A percentile compares a stretch with the other conserved stretches of the same genome.
Evolutionary conservation across 495 filamentous ascomycete genomes (phyloP).

Genomic region (Eremomyces bilateralis): DNA sequence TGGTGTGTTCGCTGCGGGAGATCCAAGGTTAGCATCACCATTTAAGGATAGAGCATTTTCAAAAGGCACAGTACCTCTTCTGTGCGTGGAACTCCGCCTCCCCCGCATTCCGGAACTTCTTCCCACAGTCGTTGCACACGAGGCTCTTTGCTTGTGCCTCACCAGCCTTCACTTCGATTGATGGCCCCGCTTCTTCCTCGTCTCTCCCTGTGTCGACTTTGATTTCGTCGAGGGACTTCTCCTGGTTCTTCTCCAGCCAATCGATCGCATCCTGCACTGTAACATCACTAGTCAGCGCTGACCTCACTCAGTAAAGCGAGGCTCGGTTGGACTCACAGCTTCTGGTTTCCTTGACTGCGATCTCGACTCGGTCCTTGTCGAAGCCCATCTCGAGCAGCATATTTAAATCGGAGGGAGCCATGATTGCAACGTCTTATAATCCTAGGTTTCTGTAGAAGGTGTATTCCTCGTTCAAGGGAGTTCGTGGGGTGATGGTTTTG

Average conservation of each 20-base stretch:
- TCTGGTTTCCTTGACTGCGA: slow-evolving; percentile 62
- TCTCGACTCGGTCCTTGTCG: slow-evolving; percentile 50
- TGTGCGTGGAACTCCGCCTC: slow-evolving; percentile 78
- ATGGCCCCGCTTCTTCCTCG: slow-evolving; percentile 30
- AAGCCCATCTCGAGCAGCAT: slow-evolving; percentile 91
- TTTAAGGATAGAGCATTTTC: too few species aligned
- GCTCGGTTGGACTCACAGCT: slow-evolving; percentile 32
- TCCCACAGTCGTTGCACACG: slow-evolving; percentile 80
- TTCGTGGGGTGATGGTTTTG: too few species aligned
- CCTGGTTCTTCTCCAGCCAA: slow-evolving; percentile 82
- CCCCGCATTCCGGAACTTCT: slow-evolving; percentile 60
- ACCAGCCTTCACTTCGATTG: slow-evolving; percentile 11
- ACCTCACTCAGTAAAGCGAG: not conserved
- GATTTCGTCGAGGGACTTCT: slow-evolving; percentile 62
- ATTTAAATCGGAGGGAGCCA: slow-evolving; percentile 51
- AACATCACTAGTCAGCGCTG: slow-evolving; percentile 1
- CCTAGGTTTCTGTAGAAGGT: too few species aligned
- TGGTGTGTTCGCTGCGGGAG: slow-evolving; percentile 44
- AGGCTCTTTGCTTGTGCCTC: slow-evolving; percentile 39
- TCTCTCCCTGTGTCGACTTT: too few species aligned
- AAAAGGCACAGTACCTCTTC: slow-evolving; percentile 40
- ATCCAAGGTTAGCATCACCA: not conserved
- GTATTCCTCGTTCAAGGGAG: too few species aligned
- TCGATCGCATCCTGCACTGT: slow-evolving; percentile 74
- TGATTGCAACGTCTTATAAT: slow-evolving; percentile 17